Evolutionary conservation across 1,284 basidiomycete species (phyloP).

Genomic region (Tetrapyrgos nigripes): DNA sequence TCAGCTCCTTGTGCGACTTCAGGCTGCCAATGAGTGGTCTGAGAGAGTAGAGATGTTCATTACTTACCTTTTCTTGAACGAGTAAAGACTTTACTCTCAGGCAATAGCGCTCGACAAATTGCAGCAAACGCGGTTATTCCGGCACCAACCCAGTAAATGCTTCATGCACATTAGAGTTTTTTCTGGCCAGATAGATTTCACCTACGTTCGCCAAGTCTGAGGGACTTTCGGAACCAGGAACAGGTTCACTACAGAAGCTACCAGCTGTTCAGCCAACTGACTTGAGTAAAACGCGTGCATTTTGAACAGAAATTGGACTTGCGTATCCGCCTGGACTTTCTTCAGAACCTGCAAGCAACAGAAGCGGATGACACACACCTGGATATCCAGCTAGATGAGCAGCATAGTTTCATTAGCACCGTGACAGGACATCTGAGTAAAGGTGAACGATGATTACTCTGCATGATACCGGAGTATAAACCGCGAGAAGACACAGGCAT

Average conservation of each 20-base stretch:
- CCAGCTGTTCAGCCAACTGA: conserved; percentile 3
- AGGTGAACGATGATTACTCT: conserved; percentile 60
- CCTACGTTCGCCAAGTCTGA: conserved; percentile 57
- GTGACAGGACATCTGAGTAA: conserved; percentile 53
- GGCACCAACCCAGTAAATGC: conserved; percentile 69
- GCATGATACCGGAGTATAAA: conserved; percentile 21
- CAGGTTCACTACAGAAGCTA: conserved; percentile 79
- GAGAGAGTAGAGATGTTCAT: no score
- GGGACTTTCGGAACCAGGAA: conserved; percentile 57
- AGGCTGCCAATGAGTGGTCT: not conserved
- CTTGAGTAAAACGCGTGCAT: not conserved
- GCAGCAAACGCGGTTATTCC: conserved; percentile 83
- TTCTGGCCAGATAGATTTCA: not conserved
- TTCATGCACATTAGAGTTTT: not conserved
- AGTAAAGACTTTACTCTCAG: conserved; percentile 82
- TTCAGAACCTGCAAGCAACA: no score
- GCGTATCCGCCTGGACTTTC: conserved; percentile 1
- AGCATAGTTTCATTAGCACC: conserved; percentile 46
- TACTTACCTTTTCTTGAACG: not conserved
- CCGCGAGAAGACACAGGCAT: conserved; percentile 19
- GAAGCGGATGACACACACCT: no score
- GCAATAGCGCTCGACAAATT: conserved; percentile 71
- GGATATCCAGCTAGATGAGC: conserved; percentile 1
- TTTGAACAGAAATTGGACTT: not conserved
- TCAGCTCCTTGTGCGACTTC: conserved; percentile 10